Percentiles rank a stretch among this genome's conserved stretches.
These are phyloP conservation scores for Arthrinium phaeospermum DNA, from an alignment of 2,329 filamentous ascomycete species.

Conservation along the genomic window DNA sequence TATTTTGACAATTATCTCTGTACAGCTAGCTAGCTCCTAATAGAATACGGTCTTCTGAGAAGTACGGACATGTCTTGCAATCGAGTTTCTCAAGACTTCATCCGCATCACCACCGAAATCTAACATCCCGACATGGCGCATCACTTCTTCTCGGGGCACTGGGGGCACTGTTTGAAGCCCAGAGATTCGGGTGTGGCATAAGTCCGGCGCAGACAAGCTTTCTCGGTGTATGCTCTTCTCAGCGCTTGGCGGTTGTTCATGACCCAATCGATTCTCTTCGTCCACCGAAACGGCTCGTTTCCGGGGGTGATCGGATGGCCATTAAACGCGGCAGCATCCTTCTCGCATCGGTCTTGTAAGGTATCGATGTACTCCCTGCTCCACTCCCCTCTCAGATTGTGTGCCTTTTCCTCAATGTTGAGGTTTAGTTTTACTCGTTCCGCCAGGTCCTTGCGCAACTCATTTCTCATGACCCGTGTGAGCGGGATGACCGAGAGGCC, in stretches of 20 bases:
- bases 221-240: background rate
- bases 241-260: background rate
- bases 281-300: background rate
- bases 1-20: background rate
- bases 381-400: background rate
- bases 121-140: background rate
- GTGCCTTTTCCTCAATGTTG: no score
- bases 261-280: background rate
- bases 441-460: background rate
- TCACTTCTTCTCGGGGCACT: background rate
- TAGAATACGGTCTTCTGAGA: background rate
- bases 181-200: background rate
- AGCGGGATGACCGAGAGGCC: background rate
- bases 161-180: background rate
- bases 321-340: background rate
- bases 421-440: background rate
- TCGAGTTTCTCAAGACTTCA: background rate
- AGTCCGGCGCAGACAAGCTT: background rate
- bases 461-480: background rate
- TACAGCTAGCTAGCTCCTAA: background rate
- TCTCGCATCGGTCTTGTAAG: background rate
- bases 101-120: background rate
- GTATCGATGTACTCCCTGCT: background rate
- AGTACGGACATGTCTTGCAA: background rate
- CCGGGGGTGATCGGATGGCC: no score